Conservation (phyloP, 2,329 filamentous ascomycete genomes). For the Thermomyces lanuginosus region DNA sequence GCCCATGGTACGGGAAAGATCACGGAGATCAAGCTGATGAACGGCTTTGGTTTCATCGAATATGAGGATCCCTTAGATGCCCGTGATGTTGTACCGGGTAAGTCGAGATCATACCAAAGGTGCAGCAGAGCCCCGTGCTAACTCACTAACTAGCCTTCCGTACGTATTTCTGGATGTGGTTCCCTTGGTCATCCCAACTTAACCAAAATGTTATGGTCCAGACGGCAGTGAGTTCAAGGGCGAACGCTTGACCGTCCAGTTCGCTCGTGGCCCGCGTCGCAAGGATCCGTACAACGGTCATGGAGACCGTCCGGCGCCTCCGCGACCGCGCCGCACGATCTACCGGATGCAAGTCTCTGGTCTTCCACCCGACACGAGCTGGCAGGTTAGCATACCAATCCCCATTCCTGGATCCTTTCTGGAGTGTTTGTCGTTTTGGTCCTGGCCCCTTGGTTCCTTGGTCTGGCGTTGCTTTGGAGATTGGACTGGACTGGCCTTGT, state of each 20-base stretch:
- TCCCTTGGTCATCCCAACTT: neutral
- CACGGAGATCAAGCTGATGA: constrained; percentile 99
- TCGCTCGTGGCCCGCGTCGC: constrained; percentile 71
- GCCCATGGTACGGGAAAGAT: constrained; percentile 95
- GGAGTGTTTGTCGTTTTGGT: constrained; percentile 10
- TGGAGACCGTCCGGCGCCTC: constrained; percentile 46
- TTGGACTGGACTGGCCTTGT: no score
- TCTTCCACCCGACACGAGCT: constrained; percentile 89
- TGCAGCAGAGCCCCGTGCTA: constrained; percentile 6
- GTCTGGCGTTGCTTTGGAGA: no score
- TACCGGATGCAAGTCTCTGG: constrained; percentile 96
- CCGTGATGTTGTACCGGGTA: constrained; percentile 94
- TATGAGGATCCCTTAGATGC: constrained; percentile 98
- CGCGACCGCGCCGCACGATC: constrained; percentile 80
- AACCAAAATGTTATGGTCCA: constrained; percentile 22
- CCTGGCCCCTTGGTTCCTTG: constrained; percentile 5
- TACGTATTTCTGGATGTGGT: constrained; percentile 23
- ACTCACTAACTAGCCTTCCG: constrained; percentile 34
- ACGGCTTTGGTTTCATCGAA: constrained; percentile 98
- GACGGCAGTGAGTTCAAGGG: constrained; percentile 98
- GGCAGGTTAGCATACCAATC: constrained; percentile 75
- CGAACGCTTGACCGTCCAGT: constrained; percentile 92
- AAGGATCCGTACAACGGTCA: constrained; percentile 48
- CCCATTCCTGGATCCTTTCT: constrained; percentile 16
- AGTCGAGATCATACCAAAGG: constrained; percentile 27